A percentile compares a stretch with the other conserved stretches of the same genome.
phyloP scores from a whole-genome alignment of 345 rosid genomes.

The Durio zibethinus region DNA sequence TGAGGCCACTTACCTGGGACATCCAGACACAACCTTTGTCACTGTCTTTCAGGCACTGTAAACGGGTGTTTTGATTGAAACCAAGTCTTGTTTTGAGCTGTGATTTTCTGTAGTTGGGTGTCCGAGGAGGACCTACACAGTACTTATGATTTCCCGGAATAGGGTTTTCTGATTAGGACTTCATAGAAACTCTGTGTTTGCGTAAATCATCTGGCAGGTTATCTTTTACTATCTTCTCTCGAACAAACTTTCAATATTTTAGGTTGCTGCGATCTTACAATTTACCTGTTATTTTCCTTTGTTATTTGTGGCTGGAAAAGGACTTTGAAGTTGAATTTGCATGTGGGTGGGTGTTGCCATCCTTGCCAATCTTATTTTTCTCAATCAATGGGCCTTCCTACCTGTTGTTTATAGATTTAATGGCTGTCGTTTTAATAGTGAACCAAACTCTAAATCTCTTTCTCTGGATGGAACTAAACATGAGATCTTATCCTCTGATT shows the following conservation, averaged over 20 bases:
- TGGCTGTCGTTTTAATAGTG: slow-evolving; percentile 26
- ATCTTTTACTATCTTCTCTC: neutral
- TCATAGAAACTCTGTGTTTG: neutral
- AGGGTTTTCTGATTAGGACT: slow-evolving; percentile 15
- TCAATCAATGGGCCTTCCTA: neutral
- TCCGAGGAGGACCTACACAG: slow-evolving; percentile 1
- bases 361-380: slow-evolving; percentile 12
- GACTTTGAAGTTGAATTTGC: slow-evolving; percentile 20
- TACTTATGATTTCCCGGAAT: neutral
- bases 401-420: slow-evolving; percentile 17
- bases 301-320: slow-evolving; percentile 13
- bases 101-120: slow-evolving; percentile 8
- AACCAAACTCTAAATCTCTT: neutral
- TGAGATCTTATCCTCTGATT: neutral
- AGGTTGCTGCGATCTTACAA: slow-evolving; percentile 5
- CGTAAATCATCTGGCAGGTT: slow-evolving; percentile 11
- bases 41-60: slow-evolving; percentile 5
- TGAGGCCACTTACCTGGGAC: no score
- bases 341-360: slow-evolving; percentile 9
- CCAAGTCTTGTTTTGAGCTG: neutral
- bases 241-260: neutral
- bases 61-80: slow-evolving; percentile 1
- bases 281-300: slow-evolving; percentile 7
- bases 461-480: neutral
- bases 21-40: no score